Evolutionary conservation across 305 asterid genomes (phyloP), one percentile per base, ranked within the genome.

Genomic region (Caryopteris hybrid): DNA sequence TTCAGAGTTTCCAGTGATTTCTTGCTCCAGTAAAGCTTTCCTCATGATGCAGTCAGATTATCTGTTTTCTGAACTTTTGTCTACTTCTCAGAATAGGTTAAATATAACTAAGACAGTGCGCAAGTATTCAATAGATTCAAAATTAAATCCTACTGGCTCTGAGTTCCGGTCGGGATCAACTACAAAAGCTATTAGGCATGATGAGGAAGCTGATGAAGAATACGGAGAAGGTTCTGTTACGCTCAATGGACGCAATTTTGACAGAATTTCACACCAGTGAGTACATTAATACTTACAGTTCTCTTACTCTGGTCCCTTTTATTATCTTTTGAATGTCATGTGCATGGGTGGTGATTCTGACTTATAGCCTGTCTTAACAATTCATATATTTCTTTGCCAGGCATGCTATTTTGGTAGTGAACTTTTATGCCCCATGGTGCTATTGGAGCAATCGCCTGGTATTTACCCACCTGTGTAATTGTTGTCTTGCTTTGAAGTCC

Each of bases 351-450:
- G 42, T 62, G 43, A 29, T 69, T 72, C 69, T 55, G 51, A 56
- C 38, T 54, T 60, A 38, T 48, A 11, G 43, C 20, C 75, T 71
- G 63, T 64, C 63, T 65, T n/a, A n/a, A n/a, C n/a, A 14, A 61
- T 56, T 33, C 13, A 64, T 53, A 64, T 64, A 52, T 53, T 70
- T 62, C 64, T 71, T 78, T 76, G 69, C 59, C 92, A 95, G 99
- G 70, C 80, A 80, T 80, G 74, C 89, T 31, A 80, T 95, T 80
- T 72, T 95, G 88, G 95, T 79, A n/a, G 95, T 95, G 62, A 91
- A 91, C 73, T 95, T 95, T 83, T 92, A 66, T 77, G 98, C 99
- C 36, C 99, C 98, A 23, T 95, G 99, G 99, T 95, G 99, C 84
- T 71, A 71, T 74, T 95, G 97, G 97, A 95, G 98, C 81, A 85